Conservation (phyloP, 1,284 basidiomycete species). For the Pholiota adiposa region DNA sequence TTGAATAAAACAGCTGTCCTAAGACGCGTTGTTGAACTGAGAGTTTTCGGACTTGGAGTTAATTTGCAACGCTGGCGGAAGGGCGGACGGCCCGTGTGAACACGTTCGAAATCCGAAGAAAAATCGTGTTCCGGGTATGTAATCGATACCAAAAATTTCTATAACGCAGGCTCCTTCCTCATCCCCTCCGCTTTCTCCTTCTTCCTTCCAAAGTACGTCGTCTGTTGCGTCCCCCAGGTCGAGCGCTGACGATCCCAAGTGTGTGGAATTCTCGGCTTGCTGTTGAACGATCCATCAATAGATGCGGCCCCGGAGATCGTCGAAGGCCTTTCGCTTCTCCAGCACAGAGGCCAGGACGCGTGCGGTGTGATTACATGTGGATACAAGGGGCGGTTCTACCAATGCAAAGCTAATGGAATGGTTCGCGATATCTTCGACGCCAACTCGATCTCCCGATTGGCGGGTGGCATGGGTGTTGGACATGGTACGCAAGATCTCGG, state of each 20-base stretch:
- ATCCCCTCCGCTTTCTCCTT: neutral
- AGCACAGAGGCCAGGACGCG: conserved; percentile 97
- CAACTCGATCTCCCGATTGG: conserved; percentile 75
- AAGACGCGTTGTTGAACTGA: neutral
- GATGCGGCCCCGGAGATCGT: conserved; percentile 87
- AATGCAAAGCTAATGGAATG: conserved; percentile 99
- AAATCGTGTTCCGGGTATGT: conserved; percentile 16
- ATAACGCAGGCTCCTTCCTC: neutral
- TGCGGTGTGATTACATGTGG: conserved; percentile 98
- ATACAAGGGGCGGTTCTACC: conserved; percentile 92
- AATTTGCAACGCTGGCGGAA: neutral
- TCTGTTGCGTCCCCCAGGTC: neutral
- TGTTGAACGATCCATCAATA: conserved; percentile 76
- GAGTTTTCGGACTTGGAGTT: neutral
- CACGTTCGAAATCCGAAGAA: neutral
- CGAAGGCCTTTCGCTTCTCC: conserved; percentile 89
- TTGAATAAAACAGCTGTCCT: conserved; percentile 12
- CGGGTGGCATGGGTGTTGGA: conserved; percentile 97
- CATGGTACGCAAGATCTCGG: conserved; percentile 69
- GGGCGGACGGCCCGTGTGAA: conserved; percentile 7
- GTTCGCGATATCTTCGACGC: conserved; percentile 97
- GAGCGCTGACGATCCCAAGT: conserved; percentile 43
- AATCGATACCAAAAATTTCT: conserved; percentile 3
- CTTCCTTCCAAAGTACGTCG: conserved; percentile 15
- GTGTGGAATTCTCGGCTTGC: conserved; percentile 90